Evolutionary conservation across 2,329 filamentous ascomycete species (phyloP), one percentile per base, ranked within the genome.

Genomic region (Sarocladiaceae sp.): DNA sequence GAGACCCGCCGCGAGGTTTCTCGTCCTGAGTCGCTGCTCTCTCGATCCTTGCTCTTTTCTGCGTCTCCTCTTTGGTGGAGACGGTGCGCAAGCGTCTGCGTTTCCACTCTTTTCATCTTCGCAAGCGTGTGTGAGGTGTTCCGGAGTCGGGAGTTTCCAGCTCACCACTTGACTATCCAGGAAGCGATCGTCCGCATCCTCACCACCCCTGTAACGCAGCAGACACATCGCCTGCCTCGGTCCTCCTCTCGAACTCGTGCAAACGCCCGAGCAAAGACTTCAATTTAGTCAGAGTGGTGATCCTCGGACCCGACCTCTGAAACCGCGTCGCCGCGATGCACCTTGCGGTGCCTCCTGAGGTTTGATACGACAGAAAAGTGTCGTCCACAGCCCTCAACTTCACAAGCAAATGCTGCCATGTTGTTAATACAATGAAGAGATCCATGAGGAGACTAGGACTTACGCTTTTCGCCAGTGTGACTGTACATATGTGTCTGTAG

Each of bases 321-420:
- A 44, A 74, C 78, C 10, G 77, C 71, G 48, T 90, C 87, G 61
- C 86, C 67, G 15, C 69, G 94, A 78, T 99, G 94, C 46, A 97
- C 93, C 74, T 97, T 97, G 66, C 90, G 88, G 73, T 99, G 94
- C 62, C 94, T 82, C 58, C 94, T 86, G 52, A 97, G 76, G 68
- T 99, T 99, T 40, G 92, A 97, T 20, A 97, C 94, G 23, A 97
- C 94, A 1, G 93, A 97, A 71, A 99, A 97, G 64, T 96, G 90
- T 61, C 94, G 86, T 35, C 93, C 93, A 66, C 94, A 99, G 46
- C 92, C 92, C 65, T 96, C 90, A 52, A 96, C 89, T 62, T 97
- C 90, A 65, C 94, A 97, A 22, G 87, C 87, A 65, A 96, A 97
- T 59, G 94, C 92, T 97, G 50, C 35, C 48, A 7, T 29, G 26